These are phyloP conservation scores for Ilex asprella DNA, from an alignment of 257 asterid species.

Conservation along the genomic window DNA sequence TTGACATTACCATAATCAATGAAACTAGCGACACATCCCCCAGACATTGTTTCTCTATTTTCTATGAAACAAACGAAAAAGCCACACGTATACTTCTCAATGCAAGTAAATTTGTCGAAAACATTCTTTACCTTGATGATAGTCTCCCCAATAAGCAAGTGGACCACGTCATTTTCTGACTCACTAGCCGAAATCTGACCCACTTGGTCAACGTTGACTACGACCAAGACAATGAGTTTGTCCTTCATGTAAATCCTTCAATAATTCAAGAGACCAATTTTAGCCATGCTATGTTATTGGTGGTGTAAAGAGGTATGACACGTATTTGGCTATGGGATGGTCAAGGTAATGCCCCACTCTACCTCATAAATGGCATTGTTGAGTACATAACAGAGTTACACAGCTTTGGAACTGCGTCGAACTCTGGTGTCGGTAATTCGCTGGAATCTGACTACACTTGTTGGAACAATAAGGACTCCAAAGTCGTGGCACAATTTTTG, in stretches of 20 bases:
- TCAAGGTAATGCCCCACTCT: slow-evolving; percentile 27
- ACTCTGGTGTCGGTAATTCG: neutral
- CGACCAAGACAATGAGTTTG: slow-evolving; percentile 16
- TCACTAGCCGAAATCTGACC: slow-evolving; percentile 27
- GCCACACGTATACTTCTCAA: slow-evolving; percentile 35
- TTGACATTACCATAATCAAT: slow-evolving; percentile 40
- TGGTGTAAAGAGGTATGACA: slow-evolving; percentile 36
- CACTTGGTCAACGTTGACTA: slow-evolving; percentile 15
- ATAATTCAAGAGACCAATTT: slow-evolving; percentile 29
- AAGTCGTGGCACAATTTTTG: slow-evolving; percentile 38
- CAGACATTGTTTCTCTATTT: slow-evolving; percentile 42
- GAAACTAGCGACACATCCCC: slow-evolving; percentile 25
- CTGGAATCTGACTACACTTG: neutral
- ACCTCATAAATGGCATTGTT: slow-evolving; percentile 44
- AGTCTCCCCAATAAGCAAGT: slow-evolving; percentile 29
- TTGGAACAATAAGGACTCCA: slow-evolving; percentile 24
- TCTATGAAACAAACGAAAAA: slow-evolving; percentile 53
- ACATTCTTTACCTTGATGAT: slow-evolving; percentile 30
- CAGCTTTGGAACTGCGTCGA: neutral
- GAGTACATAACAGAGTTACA: slow-evolving; percentile 27
- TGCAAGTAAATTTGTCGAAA: slow-evolving; percentile 42
- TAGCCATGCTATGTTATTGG: slow-evolving; percentile 18
- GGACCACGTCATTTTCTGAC: slow-evolving; percentile 23
- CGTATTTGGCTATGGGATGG: slow-evolving; percentile 61
- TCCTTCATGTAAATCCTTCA: slow-evolving; percentile 30